Percentiles rank a stretch among this genome's conserved stretches.
Evolutionary conservation across 2,329 filamentous ascomycete species (phyloP).

Genomic region (Tolypocladium sp.): DNA sequence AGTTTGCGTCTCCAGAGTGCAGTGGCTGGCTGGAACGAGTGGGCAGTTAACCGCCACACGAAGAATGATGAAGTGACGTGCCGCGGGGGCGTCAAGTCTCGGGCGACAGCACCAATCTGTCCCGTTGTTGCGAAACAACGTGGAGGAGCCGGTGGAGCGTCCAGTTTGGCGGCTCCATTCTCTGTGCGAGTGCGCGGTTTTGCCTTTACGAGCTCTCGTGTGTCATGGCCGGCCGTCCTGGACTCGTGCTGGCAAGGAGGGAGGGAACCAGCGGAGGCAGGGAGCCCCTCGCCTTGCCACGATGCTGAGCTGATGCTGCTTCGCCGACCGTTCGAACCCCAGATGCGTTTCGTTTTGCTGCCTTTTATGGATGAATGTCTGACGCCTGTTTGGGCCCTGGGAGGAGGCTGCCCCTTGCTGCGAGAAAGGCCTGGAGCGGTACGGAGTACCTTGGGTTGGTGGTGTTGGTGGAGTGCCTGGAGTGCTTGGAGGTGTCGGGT

Average conservation of each 20-base stretch:
- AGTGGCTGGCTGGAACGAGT: neutral
- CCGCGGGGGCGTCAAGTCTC: neutral
- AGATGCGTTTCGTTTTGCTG: neutral
- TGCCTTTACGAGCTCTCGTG: neutral
- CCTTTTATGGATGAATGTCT: neutral
- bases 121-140: neutral
- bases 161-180: neutral
- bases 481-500: neutral
- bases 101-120: neutral
- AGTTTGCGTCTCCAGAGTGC: neutral
- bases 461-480: neutral
- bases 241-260: neutral
- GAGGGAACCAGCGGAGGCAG: neutral
- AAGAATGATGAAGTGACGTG: neutral
- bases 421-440: neutral
- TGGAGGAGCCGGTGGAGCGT: neutral
- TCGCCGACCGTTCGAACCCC: too few species aligned
- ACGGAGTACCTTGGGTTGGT: neutral
- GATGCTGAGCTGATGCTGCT: too few species aligned
- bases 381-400: neutral
- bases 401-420: neutral
- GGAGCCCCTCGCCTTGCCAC: too few species aligned
- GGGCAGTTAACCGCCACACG: neutral
- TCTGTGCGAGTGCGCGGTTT: neutral
- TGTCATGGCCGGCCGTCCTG: too few species aligned